Conservation (phyloP, 768 basidiomycete species). For the Russula abietina region DNA sequence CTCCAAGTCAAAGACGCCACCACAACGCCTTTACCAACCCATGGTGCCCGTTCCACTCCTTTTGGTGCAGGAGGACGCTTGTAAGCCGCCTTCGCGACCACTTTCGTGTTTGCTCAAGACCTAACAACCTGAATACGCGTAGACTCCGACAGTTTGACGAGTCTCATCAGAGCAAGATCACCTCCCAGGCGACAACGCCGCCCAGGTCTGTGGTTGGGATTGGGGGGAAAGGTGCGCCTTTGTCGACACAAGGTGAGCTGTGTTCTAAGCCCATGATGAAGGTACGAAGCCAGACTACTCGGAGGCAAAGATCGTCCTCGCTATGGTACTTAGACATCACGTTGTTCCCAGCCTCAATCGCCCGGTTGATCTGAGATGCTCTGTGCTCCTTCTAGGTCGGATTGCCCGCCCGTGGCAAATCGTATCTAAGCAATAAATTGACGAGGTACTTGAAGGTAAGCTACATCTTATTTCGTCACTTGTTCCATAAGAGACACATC, state of each 20-base stretch:
- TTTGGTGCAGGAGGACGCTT: slow-evolving; percentile 77
- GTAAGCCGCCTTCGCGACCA: slow-evolving; percentile 35
- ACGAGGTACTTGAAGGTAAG: slow-evolving; percentile 88
- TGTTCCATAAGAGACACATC: not conserved
- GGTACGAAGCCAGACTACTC: slow-evolving; percentile 98
- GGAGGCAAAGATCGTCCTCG: slow-evolving; percentile 96
- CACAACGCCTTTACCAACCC: not conserved
- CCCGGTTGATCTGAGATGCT: not conserved
- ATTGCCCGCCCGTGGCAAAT: slow-evolving; percentile 95
- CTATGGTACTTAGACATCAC: slow-evolving; percentile 59
- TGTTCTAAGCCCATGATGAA: slow-evolving; percentile 30
- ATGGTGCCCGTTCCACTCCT: slow-evolving; percentile 22
- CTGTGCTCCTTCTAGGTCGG: slow-evolving; percentile 58
- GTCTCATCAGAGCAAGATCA: slow-evolving; percentile 62
- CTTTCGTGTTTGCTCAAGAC: not conserved
- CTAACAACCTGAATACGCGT: not conserved
- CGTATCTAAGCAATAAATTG: slow-evolving; percentile 96
- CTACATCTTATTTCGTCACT: not conserved
- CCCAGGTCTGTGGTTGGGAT: slow-evolving; percentile 84
- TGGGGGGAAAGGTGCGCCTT: slow-evolving; percentile 68
- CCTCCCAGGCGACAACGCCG: slow-evolving; percentile 70
- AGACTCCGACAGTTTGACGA: slow-evolving; percentile 81
- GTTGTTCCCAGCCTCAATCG: not conserved
- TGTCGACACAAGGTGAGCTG: not conserved
- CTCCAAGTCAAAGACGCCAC: slow-evolving; percentile 6